A percentile compares a stretch with the other conserved stretches of the same genome.
phyloP scores from a whole-genome alignment of 768 basidiomycete species.

The Podaxis sp. region DNA sequence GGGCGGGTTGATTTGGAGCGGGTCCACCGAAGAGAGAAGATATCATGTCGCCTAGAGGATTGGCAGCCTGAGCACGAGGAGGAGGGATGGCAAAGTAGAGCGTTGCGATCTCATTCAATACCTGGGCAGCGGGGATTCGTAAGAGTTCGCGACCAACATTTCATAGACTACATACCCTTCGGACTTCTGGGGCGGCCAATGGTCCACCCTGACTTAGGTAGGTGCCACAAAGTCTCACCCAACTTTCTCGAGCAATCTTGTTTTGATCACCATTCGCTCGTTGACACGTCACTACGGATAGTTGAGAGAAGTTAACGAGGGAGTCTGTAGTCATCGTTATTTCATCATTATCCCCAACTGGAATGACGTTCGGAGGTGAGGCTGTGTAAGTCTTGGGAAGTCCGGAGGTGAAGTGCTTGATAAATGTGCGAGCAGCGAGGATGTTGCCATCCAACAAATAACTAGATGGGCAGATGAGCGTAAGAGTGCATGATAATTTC shows the following conservation, averaged over 20 bases:
- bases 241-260: slow-evolving; percentile 73
- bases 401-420: slow-evolving; percentile 71
- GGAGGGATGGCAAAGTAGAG: slow-evolving; percentile 88
- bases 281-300: slow-evolving; percentile 87
- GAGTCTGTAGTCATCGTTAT: slow-evolving; percentile 73
- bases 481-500: not conserved
- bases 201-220: slow-evolving; percentile 74
- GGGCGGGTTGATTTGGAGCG: slow-evolving; percentile 32
- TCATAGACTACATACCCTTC: not conserved
- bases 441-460: slow-evolving; percentile 87
- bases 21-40: slow-evolving; percentile 85
- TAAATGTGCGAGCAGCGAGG: slow-evolving; percentile 91
- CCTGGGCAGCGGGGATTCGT: slow-evolving; percentile 35
- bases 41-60: slow-evolving; percentile 87
- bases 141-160: not conserved
- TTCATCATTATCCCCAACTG: slow-evolving; percentile 52
- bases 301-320: slow-evolving; percentile 85
- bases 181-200: slow-evolving; percentile 28
- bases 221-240: slow-evolving; percentile 81
- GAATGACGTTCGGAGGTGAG: slow-evolving; percentile 25
- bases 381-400: slow-evolving; percentile 39
- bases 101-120: slow-evolving; percentile 62
- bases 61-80: slow-evolving; percentile 65
- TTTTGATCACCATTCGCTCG: slow-evolving; percentile 79
- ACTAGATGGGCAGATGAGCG: slow-evolving; percentile 32